phyloP scores from a whole-genome alignment of 257 asterid genomes.

The Dorcoceras hygrometricum region DNA sequence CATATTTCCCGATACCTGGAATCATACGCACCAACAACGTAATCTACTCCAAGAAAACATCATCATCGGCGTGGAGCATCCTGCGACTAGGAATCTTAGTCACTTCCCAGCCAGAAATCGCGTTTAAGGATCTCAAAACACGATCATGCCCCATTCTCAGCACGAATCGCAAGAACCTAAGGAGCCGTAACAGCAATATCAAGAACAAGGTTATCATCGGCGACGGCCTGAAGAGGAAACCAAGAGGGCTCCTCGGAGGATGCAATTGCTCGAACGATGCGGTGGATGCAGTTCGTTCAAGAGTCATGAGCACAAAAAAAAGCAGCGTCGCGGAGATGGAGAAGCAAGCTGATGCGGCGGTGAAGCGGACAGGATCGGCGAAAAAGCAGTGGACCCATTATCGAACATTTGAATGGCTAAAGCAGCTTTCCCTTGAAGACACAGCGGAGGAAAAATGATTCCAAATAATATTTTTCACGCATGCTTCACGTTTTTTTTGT shows the following conservation, averaged over 20 bases:
- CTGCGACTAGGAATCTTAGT: conserved; percentile 48
- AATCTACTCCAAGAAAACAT: conserved; percentile 22
- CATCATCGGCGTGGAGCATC: conserved; percentile 51
- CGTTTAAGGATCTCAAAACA: conserved; percentile 47
- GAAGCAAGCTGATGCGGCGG: conserved; percentile 13
- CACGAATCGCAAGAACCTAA: conserved; percentile 17
- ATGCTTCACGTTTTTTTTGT: not conserved
- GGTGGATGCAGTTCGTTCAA: conserved; percentile 44
- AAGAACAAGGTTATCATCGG: not conserved
- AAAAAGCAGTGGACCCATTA: conserved; percentile 20
- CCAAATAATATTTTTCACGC: not conserved
- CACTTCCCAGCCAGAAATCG: conserved; percentile 64
- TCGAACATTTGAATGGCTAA: not conserved
- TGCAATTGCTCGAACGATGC: conserved; percentile 61
- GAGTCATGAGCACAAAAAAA: conserved; percentile 29
- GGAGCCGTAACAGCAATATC: conserved; percentile 44
- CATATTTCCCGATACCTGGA: conserved; percentile 30
- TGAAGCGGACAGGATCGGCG: conserved; percentile 16
- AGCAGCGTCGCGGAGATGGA: conserved; percentile 35
- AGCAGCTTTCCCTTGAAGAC: not conserved
- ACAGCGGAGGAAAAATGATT: not conserved
- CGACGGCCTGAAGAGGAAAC: conserved; percentile 34
- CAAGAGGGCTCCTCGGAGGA: conserved; percentile 38
- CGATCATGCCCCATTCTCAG: conserved; percentile 30
- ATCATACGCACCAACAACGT: not conserved